Percentiles rank a stretch among this genome's conserved stretches.
phyloP scores from a whole-genome alignment of 768 basidiomycete genomes.

The Mycena belliarum region DNA sequence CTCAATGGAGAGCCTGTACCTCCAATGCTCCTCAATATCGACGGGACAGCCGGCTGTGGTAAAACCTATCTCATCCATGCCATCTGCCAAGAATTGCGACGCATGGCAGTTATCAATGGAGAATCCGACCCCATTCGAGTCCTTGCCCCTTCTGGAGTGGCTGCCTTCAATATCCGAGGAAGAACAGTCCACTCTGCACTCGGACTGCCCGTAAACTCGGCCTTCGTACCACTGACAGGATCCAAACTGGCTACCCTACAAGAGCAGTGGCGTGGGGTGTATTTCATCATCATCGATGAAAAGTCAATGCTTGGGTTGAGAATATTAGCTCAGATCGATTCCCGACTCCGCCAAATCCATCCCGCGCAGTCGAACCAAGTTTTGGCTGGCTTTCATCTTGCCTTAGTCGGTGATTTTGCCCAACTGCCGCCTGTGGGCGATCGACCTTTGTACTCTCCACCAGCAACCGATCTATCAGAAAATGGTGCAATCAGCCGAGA shows the following conservation, averaged over 20 bases:
- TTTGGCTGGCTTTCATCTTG: slow-evolving; percentile 23
- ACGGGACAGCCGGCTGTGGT: slow-evolving; percentile 31
- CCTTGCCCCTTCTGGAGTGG: too few species aligned
- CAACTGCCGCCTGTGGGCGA: slow-evolving; percentile 27
- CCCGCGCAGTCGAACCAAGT: slow-evolving; percentile 7
- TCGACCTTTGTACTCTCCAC: neutral
- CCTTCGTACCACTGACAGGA: slow-evolving; percentile 5
- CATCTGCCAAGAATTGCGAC: slow-evolving; percentile 16
- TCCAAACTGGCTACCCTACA: slow-evolving; percentile 14
- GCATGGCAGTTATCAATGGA: too few species aligned
- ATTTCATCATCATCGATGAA: slow-evolving; percentile 27
- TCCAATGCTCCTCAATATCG: slow-evolving; percentile 25
- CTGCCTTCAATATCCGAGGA: slow-evolving; percentile 26
- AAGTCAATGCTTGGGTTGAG: slow-evolving; percentile 29
- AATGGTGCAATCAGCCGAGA: too few species aligned
- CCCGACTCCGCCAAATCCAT: slow-evolving; percentile 16
- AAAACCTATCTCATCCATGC: slow-evolving; percentile 30
- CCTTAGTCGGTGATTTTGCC: slow-evolving; percentile 30
- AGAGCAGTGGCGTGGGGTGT: slow-evolving; percentile 17
- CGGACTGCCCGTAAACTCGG: slow-evolving; percentile 11
- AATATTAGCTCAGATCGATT: slow-evolving; percentile 18
- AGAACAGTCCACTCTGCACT: slow-evolving; percentile 25
- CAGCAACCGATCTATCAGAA: too few species aligned
- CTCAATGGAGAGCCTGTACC: neutral
- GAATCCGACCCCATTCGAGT: too few species aligned